Conservation (phyloP, 352 stramenopile species). For the Globisporangium splendens region DNA sequence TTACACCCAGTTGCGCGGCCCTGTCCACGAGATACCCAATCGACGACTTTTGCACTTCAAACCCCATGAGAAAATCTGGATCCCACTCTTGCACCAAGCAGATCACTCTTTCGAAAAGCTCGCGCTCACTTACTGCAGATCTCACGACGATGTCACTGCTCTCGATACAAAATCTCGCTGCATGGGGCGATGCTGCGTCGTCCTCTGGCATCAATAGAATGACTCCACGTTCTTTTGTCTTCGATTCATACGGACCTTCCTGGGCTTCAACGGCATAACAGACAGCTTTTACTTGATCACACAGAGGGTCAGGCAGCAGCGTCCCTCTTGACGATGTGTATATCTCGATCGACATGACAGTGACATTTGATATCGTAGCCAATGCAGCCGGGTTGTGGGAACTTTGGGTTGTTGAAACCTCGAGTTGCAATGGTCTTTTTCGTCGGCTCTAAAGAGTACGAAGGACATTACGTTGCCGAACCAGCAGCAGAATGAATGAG, state of each 20-base stretch:
- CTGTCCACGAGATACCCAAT: constrained; percentile 78
- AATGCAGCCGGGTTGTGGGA: constrained; percentile 14
- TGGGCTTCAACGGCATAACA: constrained; percentile 74
- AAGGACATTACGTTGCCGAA: neutral
- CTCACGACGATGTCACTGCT: constrained; percentile 28
- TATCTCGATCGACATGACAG: constrained; percentile 75
- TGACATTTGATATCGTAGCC: constrained; percentile 62
- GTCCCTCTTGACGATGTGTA: constrained; percentile 48
- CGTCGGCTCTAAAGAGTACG: neutral
- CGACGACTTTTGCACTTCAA: constrained; percentile 82
- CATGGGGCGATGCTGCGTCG: constrained; percentile 11
- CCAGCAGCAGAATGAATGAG: neutral
- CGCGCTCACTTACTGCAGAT: constrained; percentile 39
- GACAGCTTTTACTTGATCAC: constrained; percentile 59
- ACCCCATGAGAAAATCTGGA: constrained; percentile 88
- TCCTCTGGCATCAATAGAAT: constrained; percentile 28
- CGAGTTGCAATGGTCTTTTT: constrained; percentile 2
- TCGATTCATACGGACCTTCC: constrained; percentile 50
- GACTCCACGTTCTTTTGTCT: constrained; percentile 50
- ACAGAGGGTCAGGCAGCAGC: constrained; percentile 67
- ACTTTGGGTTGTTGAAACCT: constrained; percentile 3
- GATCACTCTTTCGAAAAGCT: constrained; percentile 55
- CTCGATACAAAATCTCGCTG: constrained; percentile 32
- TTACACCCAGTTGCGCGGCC: constrained; percentile 51
- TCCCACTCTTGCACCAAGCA: constrained; percentile 66